phyloP scores from a whole-genome alignment of 768 basidiomycete species.

The Lactarius quietus region DNA sequence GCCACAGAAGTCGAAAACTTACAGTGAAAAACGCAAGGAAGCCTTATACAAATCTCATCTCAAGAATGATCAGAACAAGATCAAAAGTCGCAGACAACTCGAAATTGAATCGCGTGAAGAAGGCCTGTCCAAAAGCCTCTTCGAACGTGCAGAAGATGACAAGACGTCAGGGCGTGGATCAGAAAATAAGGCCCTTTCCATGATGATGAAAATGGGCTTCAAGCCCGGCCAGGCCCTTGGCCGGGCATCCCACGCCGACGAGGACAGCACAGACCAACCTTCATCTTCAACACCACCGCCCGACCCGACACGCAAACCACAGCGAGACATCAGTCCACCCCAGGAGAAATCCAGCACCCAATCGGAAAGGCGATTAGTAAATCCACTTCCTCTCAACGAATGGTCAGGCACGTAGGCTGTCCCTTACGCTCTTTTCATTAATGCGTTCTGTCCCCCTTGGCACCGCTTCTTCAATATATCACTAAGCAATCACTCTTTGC shows the following conservation, averaged over 20 bases:
- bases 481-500: neutral
- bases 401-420: constrained; percentile 63
- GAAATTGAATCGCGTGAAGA: constrained; percentile 75
- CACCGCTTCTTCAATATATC: constrained; percentile 2
- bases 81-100: constrained; percentile 61
- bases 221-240: constrained; percentile 80
- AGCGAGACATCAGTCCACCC: neutral
- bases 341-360: constrained; percentile 3
- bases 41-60: constrained; percentile 51
- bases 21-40: constrained; percentile 67
- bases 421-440: neutral
- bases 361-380: constrained; percentile 44
- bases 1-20: constrained; percentile 52
- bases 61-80: constrained; percentile 65
- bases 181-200: constrained; percentile 74
- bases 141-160: constrained; percentile 70
- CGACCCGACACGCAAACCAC: neutral
- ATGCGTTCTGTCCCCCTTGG: neutral
- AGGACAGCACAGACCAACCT: neutral
- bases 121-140: constrained; percentile 75
- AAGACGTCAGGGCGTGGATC: constrained; percentile 44
- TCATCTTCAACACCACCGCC: constrained; percentile 10
- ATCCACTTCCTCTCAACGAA: constrained; percentile 73
- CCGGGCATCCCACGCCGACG: constrained; percentile 32
- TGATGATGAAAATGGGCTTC: constrained; percentile 96